Conservation (phyloP, 306 rosid genomes). For the Rosa persica region DNA sequence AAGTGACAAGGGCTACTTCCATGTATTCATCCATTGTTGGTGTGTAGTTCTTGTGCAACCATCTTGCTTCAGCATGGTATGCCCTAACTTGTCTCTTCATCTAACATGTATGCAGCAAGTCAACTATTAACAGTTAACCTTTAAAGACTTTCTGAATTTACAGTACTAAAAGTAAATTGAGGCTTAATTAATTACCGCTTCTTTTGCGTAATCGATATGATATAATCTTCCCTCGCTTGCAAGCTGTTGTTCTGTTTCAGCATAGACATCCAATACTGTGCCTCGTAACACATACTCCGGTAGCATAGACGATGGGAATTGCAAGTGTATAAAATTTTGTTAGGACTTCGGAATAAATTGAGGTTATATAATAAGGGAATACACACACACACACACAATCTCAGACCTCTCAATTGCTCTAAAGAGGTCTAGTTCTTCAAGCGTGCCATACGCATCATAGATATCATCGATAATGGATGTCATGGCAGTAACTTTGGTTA, state of each 20-base stretch:
- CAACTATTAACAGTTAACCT: not conserved
- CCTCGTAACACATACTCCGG: slow-evolving; percentile 20
- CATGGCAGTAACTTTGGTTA: slow-evolving; percentile 24
- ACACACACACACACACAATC: too few relatives aligned
- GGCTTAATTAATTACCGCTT: slow-evolving; percentile 13
- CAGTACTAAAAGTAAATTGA: not conserved
- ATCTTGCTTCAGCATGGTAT: slow-evolving; percentile 33
- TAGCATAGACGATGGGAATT: not conserved
- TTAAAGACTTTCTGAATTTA: not conserved
- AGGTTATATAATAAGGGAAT: not conserved
- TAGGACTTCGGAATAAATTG: not conserved
- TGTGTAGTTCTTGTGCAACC: slow-evolving; percentile 29
- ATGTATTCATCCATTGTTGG: slow-evolving; percentile 40
- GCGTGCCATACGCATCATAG: slow-evolving; percentile 39
- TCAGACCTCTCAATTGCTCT: slow-evolving; percentile 35
- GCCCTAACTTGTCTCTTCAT: slow-evolving; percentile 25
- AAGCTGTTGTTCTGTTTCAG: slow-evolving; percentile 23
- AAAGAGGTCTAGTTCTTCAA: slow-evolving; percentile 44
- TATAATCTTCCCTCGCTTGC: slow-evolving; percentile 17
- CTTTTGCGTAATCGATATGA: slow-evolving; percentile 10
- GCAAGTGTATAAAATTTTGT: not conserved
- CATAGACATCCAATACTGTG: slow-evolving; percentile 10
- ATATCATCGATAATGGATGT: slow-evolving; percentile 37
- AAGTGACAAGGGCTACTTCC: not conserved
- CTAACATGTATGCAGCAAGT: not conserved